These are phyloP conservation scores for Neonectria magnoliae DNA, from an alignment of 2,329 filamentous ascomycete genomes.

Conservation along the genomic window DNA sequence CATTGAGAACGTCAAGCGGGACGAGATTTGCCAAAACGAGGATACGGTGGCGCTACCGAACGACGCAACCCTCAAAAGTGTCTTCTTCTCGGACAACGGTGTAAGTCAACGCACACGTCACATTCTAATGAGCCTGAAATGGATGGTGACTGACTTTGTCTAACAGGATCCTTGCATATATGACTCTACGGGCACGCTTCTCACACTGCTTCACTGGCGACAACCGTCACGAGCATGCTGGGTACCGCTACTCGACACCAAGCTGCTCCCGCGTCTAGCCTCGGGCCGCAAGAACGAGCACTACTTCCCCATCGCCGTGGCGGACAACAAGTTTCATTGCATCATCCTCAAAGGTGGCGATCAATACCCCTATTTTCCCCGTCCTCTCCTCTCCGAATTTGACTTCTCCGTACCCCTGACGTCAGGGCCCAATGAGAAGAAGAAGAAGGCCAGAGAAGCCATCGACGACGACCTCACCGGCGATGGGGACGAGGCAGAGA, in stretches of 20 bases:
- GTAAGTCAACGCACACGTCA: slow-evolving; percentile 59
- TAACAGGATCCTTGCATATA: slow-evolving; percentile 91
- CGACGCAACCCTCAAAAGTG: slow-evolving; percentile 76
- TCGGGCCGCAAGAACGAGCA: slow-evolving; percentile 86
- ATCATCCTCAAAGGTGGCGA: slow-evolving; percentile 98
- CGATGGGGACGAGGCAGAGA: slow-evolving; percentile 47
- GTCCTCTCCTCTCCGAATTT: slow-evolving; percentile 90
- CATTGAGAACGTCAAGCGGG: slow-evolving; percentile 92
- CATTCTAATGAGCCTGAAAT: not conserved
- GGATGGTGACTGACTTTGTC: slow-evolving; percentile 14
- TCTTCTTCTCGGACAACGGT: slow-evolving; percentile 94
- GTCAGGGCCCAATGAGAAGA: slow-evolving; percentile 55
- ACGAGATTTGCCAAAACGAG: slow-evolving; percentile 94
- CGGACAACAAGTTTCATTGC: slow-evolving; percentile 93
- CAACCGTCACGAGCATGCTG: slow-evolving; percentile 85
- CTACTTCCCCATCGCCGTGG: slow-evolving; percentile 96
- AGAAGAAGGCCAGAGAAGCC: slow-evolving; percentile 43
- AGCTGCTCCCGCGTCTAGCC: slow-evolving; percentile 80
- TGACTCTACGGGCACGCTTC: slow-evolving; percentile 87
- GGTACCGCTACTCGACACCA: slow-evolving; percentile 93
- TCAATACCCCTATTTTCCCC: slow-evolving; percentile 90
- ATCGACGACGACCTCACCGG: slow-evolving; percentile 47
- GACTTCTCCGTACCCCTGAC: slow-evolving; percentile 87
- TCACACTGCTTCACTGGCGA: slow-evolving; percentile 92
- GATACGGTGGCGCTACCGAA: slow-evolving; percentile 88